Base-by-base conservation (phyloP, 106 monocot species). In the Phalaenopsis equestris region DNA sequence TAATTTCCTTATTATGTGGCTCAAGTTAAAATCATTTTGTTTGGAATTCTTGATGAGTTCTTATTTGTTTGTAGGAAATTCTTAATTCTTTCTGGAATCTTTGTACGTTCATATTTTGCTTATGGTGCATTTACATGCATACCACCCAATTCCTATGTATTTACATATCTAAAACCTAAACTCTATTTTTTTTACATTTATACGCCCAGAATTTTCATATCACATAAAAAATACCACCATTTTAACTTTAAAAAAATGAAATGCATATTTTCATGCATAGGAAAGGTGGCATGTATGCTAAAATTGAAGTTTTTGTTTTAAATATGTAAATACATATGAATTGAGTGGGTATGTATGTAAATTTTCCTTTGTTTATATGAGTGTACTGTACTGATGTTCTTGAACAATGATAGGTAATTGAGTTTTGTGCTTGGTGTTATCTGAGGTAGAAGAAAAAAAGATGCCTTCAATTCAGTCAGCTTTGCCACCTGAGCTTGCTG, bases 401-500 rank as follows among this genome's bases (percentile, higher is more conserved):
- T 70, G 39, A 68, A 70, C 37, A 70, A 70, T 36, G 38, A 14
- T 15, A 70, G 70, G 15, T 70, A 70, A 39, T 65, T 64, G 7
- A 65, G 21, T 70, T 74, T 74, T 45, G 15, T 74, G 74, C 41
- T 74, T 45, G 3, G 74, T 42, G 43, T 19, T n/a, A 74, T 74
- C 15, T 36, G 18, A 74, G 74, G 74, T 8, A 42, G 36, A 42
- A 42, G 74, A 80, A 80, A 77, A 30, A 56, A 2, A 84, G 42
- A 91, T 91, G 91, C 86, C 91, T 77, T 89, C 91, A 23, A 72
- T 91, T 68, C 88, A 91, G 83, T 88, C 85, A 48, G 86, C 88
- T 23, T 64, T 91, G 78, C 91, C 91, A 8, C 87, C 91, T 45
- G 91, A 91, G 68, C 86, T 91, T 55, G 91, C 91, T 41, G 82